Evolutionary conservation across 768 basidiomycete species (phyloP), one percentile per base, ranked within the genome.

Genomic region (Cyclocybe cylindracea): DNA sequence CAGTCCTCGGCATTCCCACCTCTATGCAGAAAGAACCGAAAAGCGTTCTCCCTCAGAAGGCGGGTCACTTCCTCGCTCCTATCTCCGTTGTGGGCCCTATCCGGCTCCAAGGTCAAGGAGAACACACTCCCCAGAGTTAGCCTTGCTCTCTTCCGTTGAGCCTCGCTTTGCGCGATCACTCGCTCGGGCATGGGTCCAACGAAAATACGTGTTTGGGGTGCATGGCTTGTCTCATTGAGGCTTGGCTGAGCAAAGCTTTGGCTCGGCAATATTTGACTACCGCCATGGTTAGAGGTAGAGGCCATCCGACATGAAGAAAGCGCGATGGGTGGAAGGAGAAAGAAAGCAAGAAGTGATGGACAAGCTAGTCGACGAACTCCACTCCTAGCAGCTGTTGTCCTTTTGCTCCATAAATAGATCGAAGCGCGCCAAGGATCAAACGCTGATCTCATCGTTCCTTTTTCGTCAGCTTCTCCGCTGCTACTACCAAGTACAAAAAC

Each of bases 161-260:
- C 64, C 56, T 81, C 75, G 40, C 70, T 67, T 45, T 65, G 67
- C 3, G 68, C 68, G 48, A 82, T 67, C 50, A 83, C 73, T 50
- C 76, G 80, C 61, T 86, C 83, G 10, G 89, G 89, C 74, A 91
- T 77, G 3, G 90, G 87, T 0, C 91, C 91, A 39, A 93, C 74
- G 67, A 91, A 91, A 46, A 86, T 66, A 31, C 91, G 78, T 48
- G 74, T 74, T 53, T 71, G 72, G 34, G 56, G 36, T 2, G 19
- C 31, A 24, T 41, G 24, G 24, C 24, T 24, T 24, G 24, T 24
- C 24, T 24, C 24, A 5, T 14, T 40, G 14, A 39, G 29, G 24
- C 7, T 37, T 41, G 7, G 16, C 24, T 10, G 10, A 24, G 45
- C 18, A 19, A 18, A 33, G 11, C 13, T 38, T 47, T 24, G 39